Evolutionary conservation across 2,329 filamentous ascomycete species (phyloP), one percentile per base, ranked within the genome.

Genomic region (Fusarium virguliforme): DNA sequence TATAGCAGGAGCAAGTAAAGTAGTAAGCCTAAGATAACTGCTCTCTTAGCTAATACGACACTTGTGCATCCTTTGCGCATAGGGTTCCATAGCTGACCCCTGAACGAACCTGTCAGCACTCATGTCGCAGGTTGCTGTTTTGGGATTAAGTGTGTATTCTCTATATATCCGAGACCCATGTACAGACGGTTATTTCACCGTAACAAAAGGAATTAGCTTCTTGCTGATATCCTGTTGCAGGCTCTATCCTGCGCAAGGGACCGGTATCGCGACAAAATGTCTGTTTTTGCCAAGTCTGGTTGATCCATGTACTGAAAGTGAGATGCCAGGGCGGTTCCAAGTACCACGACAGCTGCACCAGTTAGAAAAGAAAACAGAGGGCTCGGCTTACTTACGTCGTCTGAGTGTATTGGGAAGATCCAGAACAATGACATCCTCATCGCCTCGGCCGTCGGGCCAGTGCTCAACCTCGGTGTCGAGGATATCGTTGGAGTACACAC

Each of bases 241-340:
- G 62, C 60, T 59, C 60, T 67, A 43, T 72, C 66, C 4, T 50
- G 12, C 8, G 70, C 66, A 8, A 72, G 32, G n/a, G 70, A 61
- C 12, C n/a, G 40, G 34, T 72, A 73, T 58, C 70, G 26, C 8
- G n/a, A 24, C n/a, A 73, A 32, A 1, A 72, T 59, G 3, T 72
- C 70, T 9, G 70, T 70, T 3, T 50, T 15, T 7, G 13, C 13
- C 2, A 73, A 24, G 13, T 12, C 7, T 3, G 6, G 8, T 13
- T 72, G 70, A 26, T 73, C 63, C 54, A 8, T 51, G n/a, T 72
- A 73, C 7, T 73, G 70, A 4, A 68, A 73, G 13, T 71, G 70
- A 4, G 70, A 64, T 4, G 66, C 70, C 4, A 72, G 15, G 2
- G 70, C 70, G 15, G 62, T 46, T 2, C 70, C 70, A 6, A 60